Evolutionary conservation across 139 green algal genomes (phyloP).

Genomic region (Tetradesmus lagerheimii): DNA sequence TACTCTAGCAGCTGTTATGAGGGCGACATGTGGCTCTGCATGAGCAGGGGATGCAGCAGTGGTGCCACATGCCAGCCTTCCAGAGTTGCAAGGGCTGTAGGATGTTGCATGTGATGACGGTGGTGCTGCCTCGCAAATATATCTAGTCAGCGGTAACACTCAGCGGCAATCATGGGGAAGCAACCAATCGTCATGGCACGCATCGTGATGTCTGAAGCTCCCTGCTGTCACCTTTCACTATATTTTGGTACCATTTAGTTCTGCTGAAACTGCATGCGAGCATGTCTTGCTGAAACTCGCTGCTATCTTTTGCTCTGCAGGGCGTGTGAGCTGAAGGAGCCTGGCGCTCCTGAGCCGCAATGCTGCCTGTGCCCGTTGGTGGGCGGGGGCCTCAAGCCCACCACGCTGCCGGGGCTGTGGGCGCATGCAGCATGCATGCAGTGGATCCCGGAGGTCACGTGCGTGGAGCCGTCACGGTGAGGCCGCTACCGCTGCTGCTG

Average conservation of each 20-base stretch:
- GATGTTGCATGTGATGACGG: too few species aligned
- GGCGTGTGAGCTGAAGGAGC: slow-evolving; percentile 79
- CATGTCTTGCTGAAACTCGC: neutral
- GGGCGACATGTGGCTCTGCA: slow-evolving; percentile 91
- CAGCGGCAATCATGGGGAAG: too few species aligned
- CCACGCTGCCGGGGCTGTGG: slow-evolving; percentile 83
- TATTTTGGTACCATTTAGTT: too few species aligned
- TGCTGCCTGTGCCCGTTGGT: slow-evolving; percentile 93
- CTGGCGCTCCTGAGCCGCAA: slow-evolving; percentile 69
- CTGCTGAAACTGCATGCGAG: neutral
- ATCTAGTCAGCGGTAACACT: too few species aligned
- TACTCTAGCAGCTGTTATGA: neutral
- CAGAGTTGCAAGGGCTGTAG: neutral
- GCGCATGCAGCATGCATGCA: slow-evolving; percentile 90
- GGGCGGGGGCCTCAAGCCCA: slow-evolving; percentile 92
- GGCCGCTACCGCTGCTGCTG: too few species aligned
- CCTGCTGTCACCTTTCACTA: too few species aligned
- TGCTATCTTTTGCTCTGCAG: slow-evolving; percentile 18
- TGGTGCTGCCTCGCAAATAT: too few species aligned
- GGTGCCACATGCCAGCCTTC: too few species aligned
- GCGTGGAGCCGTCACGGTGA: slow-evolving; percentile 47
- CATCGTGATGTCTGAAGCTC: too few species aligned
- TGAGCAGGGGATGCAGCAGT: neutral
- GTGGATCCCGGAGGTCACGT: slow-evolving; percentile 83
- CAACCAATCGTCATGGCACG: too few species aligned